Conservation (phyloP, 345 rosid species). For the Ceriops tagal region DNA sequence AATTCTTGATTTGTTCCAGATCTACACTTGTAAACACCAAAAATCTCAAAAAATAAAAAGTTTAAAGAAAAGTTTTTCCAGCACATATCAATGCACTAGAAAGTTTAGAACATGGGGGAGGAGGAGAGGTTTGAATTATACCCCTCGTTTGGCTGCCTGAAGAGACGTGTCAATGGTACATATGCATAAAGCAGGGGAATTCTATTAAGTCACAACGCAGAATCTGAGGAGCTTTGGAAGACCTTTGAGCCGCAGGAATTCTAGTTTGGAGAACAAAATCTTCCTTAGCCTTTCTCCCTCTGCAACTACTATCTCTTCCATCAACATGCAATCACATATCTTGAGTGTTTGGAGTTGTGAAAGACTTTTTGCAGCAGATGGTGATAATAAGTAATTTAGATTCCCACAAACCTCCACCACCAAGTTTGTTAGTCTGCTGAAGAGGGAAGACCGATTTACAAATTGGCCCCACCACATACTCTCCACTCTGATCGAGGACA, state of each 20-base stretch:
- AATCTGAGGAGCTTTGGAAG: conserved; percentile 10
- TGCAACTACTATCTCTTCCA: not conserved
- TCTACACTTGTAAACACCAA: no score
- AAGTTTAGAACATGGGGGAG: no score
- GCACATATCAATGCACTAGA: no score
- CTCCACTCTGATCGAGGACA: not conserved
- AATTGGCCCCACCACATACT: conserved; percentile 11
- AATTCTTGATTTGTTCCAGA: no score
- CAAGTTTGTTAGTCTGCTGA: conserved; percentile 4
- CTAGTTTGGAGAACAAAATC: conserved; percentile 5
- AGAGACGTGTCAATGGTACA: no score
- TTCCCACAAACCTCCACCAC: not conserved
- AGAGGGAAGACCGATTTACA: not conserved
- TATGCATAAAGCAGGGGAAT: not conserved
- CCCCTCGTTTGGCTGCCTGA: no score
- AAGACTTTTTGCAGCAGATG: conserved; percentile 2
- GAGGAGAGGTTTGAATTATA: no score
- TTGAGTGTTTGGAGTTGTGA: not conserved
- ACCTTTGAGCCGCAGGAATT: not conserved
- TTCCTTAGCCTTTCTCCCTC: not conserved
- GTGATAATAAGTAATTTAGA: conserved; percentile 9
- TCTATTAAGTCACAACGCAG: not conserved
- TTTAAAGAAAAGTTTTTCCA: no score
- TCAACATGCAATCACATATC: not conserved
- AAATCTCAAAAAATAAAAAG: no score